Conservation (phyloP, 495 filamentous ascomycete genomes). For the Penicillium nucicola region DNA sequence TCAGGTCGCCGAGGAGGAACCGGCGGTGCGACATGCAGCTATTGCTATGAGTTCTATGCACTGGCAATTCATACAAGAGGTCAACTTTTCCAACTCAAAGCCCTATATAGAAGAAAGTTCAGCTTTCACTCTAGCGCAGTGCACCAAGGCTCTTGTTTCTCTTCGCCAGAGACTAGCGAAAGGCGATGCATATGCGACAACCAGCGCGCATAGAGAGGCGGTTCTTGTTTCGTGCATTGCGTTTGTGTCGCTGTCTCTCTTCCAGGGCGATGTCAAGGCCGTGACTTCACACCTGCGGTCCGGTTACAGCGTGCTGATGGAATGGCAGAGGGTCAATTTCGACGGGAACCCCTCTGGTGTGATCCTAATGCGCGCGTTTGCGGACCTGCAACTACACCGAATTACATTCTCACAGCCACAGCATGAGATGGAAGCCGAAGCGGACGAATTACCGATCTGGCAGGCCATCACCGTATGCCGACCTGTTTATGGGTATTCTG, state of each 20-base stretch:
- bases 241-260: not conserved
- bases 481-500: too few species aligned
- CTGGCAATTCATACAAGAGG: too few species aligned
- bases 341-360: not conserved
- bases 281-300: not conserved
- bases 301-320: not conserved
- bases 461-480: not conserved
- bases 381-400: not conserved
- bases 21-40: too few species aligned
- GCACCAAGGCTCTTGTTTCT: not conserved
- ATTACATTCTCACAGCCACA: not conserved
- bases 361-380: not conserved
- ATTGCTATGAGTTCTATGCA: too few species aligned
- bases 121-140: not conserved
- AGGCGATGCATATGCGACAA: not conserved
- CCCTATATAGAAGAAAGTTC: too few species aligned
- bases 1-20: not conserved
- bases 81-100: too few species aligned
- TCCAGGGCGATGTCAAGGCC: not conserved
- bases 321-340: not conserved
- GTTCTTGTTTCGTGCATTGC: not conserved
- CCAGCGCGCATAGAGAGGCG: not conserved
- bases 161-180: not conserved
- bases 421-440: not conserved
- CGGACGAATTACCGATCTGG: not conserved